Evolutionary conservation across 2,329 filamentous ascomycete species (phyloP).

Genomic region (Acarospora socialis): DNA sequence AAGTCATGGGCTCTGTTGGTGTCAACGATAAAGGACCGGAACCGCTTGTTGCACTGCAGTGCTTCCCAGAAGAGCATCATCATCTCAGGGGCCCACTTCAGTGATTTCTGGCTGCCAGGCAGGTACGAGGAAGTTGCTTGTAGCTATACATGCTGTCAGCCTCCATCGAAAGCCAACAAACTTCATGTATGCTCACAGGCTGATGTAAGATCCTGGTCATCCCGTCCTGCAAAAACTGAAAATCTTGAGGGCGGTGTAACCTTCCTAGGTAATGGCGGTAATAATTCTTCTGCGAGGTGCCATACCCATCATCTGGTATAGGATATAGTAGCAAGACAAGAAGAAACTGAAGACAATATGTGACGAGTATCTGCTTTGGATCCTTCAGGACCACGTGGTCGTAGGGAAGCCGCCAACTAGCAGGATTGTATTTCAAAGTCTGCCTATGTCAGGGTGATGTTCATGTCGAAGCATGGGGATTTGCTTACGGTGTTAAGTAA

Average conservation of each 20-base stretch:
- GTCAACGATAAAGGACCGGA: slow-evolving; percentile 91
- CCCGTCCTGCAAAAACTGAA: slow-evolving; percentile 91
- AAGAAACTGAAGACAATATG: slow-evolving; percentile 83
- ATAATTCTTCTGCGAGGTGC: slow-evolving; percentile 64
- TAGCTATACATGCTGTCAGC: slow-evolving; percentile 7
- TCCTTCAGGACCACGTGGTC: slow-evolving; percentile 87
- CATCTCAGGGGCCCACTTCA: slow-evolving; percentile 86
- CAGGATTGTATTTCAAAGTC: slow-evolving; percentile 92
- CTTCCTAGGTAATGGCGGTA: slow-evolving; percentile 87
- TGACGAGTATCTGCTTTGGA: slow-evolving; percentile 76
- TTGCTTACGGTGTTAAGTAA: slow-evolving; percentile 72
- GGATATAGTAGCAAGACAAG: slow-evolving; percentile 74
- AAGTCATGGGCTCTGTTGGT: slow-evolving; percentile 90
- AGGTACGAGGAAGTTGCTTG: slow-evolving; percentile 81
- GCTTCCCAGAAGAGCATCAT: slow-evolving; percentile 97
- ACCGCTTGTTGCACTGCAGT: slow-evolving; percentile 93
- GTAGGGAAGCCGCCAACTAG: slow-evolving; percentile 85
- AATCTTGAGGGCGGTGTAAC: slow-evolving; percentile 85
- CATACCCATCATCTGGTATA: slow-evolving; percentile 60
- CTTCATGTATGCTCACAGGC: slow-evolving; percentile 36
- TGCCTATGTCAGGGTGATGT: slow-evolving; percentile 24
- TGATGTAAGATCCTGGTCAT: slow-evolving; percentile 89
- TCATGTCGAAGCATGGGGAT: slow-evolving; percentile 2
- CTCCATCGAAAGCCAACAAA: not conserved
- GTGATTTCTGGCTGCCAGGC: slow-evolving; percentile 63